phyloP scores from a whole-genome alignment of 2,329 filamentous ascomycete genomes.

The Pseudopithomyces maydicus region DNA sequence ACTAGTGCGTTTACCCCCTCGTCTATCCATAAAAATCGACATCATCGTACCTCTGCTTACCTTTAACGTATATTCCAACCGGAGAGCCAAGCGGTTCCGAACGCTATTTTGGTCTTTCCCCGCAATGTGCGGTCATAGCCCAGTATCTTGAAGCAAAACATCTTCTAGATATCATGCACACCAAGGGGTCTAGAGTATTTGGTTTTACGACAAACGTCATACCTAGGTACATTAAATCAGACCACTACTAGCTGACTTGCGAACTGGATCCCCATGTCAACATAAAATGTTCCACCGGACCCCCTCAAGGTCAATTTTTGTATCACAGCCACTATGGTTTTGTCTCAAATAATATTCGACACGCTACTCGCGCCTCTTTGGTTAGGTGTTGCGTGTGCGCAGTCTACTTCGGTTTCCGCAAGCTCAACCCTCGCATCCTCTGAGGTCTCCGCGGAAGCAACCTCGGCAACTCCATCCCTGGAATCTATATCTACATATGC shows the following conservation, averaged over 20 bases:
- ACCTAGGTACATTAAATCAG: not conserved
- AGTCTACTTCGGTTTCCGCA: not conserved
- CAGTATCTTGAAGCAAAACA: not conserved
- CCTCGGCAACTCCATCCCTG: not conserved
- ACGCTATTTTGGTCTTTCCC: not conserved
- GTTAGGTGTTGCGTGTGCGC: not conserved
- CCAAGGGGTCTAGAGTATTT: not conserved
- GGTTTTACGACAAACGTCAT: not conserved
- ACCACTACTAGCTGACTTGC: not conserved
- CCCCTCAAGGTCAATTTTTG: not conserved
- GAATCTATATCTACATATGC: conserved; percentile 24
- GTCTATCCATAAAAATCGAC: not conserved
- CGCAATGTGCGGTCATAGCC: not conserved
- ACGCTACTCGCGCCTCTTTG: not conserved
- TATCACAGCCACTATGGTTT: not conserved
- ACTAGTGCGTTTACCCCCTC: not conserved
- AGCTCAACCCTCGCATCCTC: not conserved
- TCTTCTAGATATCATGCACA: not conserved
- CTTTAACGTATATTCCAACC: not conserved
- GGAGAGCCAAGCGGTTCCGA: not conserved
- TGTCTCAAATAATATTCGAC: too few relatives aligned
- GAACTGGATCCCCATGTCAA: not conserved
- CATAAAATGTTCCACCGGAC: not conserved
- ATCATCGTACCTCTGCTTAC: not conserved
- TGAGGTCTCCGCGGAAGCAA: not conserved